Evolutionary conservation across 352 stramenopile species (phyloP), one percentile per base, ranked within the genome.

Genomic region (Phytophthora cryptogea): DNA sequence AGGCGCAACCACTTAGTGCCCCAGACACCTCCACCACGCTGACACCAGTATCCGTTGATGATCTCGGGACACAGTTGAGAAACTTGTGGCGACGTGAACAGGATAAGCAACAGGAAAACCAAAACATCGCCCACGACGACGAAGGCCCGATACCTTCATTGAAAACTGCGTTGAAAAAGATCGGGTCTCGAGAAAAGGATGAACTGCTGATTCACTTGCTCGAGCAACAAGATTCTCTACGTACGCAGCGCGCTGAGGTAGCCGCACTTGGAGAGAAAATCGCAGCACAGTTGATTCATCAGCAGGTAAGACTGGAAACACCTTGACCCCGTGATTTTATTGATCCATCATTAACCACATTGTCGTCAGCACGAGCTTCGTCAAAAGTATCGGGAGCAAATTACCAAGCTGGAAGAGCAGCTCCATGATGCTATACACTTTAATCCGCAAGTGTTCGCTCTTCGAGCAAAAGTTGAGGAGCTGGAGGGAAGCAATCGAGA

Each of bases 181-280:
- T 90, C 39, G 76, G 76, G 2, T 59, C 59, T 3, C 16, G 50
- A 5, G 81, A 90, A 41, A 90, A 90, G 48, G 60, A 90, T 45
- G 64, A 74, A 23, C 44, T 90, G 26, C 47, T 90, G 1, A 35
- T 85, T 46, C 58, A 79, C 50, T 39, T 91, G 16, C 59, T 91
- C 6, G 60, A 69, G 27, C 79, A 87, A 33, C 51, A 74, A 6
- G 64, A 66, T 3, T 35, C 59, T 27, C 53, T 80, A 11, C 66
- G 77, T 40, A 39, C 45, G 0, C 78, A 89, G 45, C 74, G 80
- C 3, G 63, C 61, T 45, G 75, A 88, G 43, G 76, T 77, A 9
- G 66, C 73, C n/a, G 68, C 60, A 0, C 51, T 94, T 9, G 80
- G 80, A 30, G 82, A 94, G 54, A 72, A 78, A 47, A 80, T 94